Conservation (phyloP, 768 basidiomycete genomes). For the Suillus ampliporus region DNA sequence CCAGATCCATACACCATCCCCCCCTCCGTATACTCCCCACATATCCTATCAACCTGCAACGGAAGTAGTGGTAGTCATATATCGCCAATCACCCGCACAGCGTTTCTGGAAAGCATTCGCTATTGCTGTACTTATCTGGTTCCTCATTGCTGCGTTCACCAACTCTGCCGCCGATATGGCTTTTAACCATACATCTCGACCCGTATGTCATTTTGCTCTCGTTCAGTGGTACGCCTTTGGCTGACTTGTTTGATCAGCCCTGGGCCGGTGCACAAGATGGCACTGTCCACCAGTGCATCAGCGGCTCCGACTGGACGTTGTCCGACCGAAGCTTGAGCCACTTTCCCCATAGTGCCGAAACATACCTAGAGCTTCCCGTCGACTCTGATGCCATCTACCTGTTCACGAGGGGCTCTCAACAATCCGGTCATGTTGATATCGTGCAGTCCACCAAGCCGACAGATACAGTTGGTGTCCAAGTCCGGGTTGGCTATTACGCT, state of each 20-base stretch:
- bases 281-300: conserved; percentile 20
- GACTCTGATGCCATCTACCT: conserved; percentile 37
- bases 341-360: conserved; percentile 32
- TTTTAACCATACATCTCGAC: neutral
- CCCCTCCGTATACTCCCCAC: conserved; percentile 12
- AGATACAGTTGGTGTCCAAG: conserved; percentile 35
- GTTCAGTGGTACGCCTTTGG: neutral
- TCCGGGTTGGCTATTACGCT: conserved; percentile 29
- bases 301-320: conserved; percentile 26
- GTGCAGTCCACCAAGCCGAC: conserved; percentile 32
- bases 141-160: conserved; percentile 13
- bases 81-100: conserved; percentile 11
- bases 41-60: conserved; percentile 2
- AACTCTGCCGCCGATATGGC: neutral
- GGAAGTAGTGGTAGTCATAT: neutral
- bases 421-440: conserved; percentile 35
- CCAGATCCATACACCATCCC: neutral
- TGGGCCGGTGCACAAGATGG: conserved; percentile 6
- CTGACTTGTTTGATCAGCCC: neutral
- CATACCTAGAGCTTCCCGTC: conserved; percentile 35
- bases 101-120: conserved; percentile 35
- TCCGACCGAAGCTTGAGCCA: conserved; percentile 12
- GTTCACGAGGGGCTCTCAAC: conserved; percentile 33
- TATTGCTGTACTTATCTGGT: conserved; percentile 32
- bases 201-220: neutral